Base-by-base conservation (phyloP, 257 asterid genomes). In the Galeopsis tetrahit region DNA sequence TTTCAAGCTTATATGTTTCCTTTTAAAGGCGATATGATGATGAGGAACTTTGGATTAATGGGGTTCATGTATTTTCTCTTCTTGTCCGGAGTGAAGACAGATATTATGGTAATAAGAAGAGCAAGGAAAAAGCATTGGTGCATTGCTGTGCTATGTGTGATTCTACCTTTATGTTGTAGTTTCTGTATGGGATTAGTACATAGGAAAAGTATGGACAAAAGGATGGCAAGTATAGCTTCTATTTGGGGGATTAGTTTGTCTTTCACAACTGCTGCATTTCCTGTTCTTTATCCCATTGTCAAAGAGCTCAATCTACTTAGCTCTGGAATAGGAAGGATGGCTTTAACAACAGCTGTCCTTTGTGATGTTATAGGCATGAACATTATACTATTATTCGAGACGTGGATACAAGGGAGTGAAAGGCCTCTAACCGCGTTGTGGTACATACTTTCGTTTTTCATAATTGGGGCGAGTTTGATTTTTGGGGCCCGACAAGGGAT, bases 41-140 rank as follows among this genome's bases (percentile, higher is more conserved):
- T 85, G 6, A 79, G 75, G 64, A 93, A 89, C 53, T 2, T 93
- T 4, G 97, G 88, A 15, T 13, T 86, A 1, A 0, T 90, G 2
- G 97, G 96, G 2, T 84, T 87, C 75, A 85, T 89, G 84, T 93
- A 85, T 66, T 90, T 87, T 79, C 87, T 93, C 2, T 93, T 93
- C 75, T 5, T 93, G 7, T 77, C 84, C 15, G 97, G 96, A 0
- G 90, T 91, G 46, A 88, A 84, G 57, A 88, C 83, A 71, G 97
- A 89, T 57, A 3, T 89, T 1, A 32, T 53, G 10, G 63, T 76
- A 21, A 5, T 88, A 4, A 77, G 7, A 6, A 83, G 44, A 63
- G 84, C 81, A 0, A 75, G 81, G 2, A 85, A 46, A 66, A 91
- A 83, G 38, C 89, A 82, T 32, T 91, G 97, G 98, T 80, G 33